phyloP scores from a whole-genome alignment of 805 yeast genomes.

The Yarrowia keelungensis region DNA sequence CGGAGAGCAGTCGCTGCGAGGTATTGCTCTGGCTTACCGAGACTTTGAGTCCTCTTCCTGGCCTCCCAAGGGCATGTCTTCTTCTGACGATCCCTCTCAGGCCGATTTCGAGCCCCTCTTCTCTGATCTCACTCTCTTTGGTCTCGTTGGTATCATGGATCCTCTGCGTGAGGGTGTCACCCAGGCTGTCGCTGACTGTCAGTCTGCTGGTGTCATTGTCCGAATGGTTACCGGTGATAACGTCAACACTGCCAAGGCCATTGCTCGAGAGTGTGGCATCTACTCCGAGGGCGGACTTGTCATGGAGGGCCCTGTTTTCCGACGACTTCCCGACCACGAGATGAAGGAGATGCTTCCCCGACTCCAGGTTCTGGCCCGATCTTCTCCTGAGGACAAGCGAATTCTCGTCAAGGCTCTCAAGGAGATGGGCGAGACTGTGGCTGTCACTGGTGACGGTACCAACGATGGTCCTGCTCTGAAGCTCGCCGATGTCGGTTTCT shows the following conservation, averaged over 20 bases:
- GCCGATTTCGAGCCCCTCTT: slow-evolving; percentile 44
- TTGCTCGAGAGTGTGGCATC: slow-evolving; percentile 86
- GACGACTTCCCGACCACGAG: slow-evolving; percentile 66
- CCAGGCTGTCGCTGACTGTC: slow-evolving; percentile 87
- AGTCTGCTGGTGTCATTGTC: slow-evolving; percentile 89
- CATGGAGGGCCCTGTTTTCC: slow-evolving; percentile 93
- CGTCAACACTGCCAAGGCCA: slow-evolving; percentile 87
- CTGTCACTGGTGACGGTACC: slow-evolving; percentile 99
- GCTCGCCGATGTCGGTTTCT: slow-evolving; percentile 96
- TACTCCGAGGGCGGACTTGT: slow-evolving; percentile 63
- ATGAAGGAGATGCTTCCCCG: slow-evolving; percentile 70
- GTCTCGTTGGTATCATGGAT: slow-evolving; percentile 91
- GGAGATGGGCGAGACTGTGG: slow-evolving; percentile 88
- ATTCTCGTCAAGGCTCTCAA: slow-evolving; percentile 81
- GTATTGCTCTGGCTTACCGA: slow-evolving; percentile 84
- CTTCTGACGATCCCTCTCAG: slow-evolving; percentile 41
- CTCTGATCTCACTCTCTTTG: slow-evolving; percentile 61
- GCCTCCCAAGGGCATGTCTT: slow-evolving; percentile 36
- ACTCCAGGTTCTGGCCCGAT: slow-evolving; percentile 86
- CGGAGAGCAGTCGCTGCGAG: slow-evolving; percentile 83
- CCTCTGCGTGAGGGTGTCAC: slow-evolving; percentile 90
- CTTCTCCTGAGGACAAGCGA: slow-evolving; percentile 95
- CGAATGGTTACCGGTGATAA: slow-evolving; percentile 99
- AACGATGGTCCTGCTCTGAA: slow-evolving; percentile 98
- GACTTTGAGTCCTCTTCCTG: slow-evolving; percentile 56